Evolutionary conservation across 2,329 filamentous ascomycete genomes (phyloP), one percentile per base, ranked within the genome.

Genomic region (Beauveria varroae): DNA sequence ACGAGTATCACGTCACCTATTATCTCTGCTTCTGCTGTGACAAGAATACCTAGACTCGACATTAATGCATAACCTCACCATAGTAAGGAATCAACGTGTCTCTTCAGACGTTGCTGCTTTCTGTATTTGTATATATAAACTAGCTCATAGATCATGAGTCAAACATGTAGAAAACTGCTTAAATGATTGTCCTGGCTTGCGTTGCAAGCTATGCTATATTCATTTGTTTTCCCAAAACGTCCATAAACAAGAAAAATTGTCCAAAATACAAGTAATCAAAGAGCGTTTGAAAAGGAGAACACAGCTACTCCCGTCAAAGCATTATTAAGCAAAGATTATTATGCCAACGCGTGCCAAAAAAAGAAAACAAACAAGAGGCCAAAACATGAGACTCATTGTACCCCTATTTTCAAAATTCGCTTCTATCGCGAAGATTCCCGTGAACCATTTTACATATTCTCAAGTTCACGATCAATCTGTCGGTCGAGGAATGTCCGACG

Each of bases 391-490:
- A 52, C 47, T 52, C 47, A n/a, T 59, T 26, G 26, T 30, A 37
- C 44, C 34, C 34, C 56, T 58, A 30, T 43, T 43, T 34, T 26
- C 47, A 28, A 24, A 34, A 10, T 40, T 59, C 34, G 26, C 37
- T 43, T 24, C 37, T 20, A 28, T 50, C 3, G 22, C 46, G 43
- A 53, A 16, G 10, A 22, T 52, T 47, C 6, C 26, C 4, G 7
- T 34, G 24, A 41, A 9, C 20, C 24, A 37, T 20, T 59, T 77
- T 82, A 96, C 93, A 98, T 96, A 74, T 89, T 96, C 65, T 93
- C 92, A 71, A 99, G 79, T 79, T 98, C 93, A 61, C 85, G 84
- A 76, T 99, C 95, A 75, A 99, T 98, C 78, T 93, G 90, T 67
- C 87, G 83, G 76, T 97, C 93, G 78, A 98, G 86, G 77, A 96